A percentile compares a stretch with the other conserved stretches of the same genome.
phyloP scores from a whole-genome alignment of 2,329 filamentous ascomycete genomes.

The Pestalotiopsis sp. region DNA sequence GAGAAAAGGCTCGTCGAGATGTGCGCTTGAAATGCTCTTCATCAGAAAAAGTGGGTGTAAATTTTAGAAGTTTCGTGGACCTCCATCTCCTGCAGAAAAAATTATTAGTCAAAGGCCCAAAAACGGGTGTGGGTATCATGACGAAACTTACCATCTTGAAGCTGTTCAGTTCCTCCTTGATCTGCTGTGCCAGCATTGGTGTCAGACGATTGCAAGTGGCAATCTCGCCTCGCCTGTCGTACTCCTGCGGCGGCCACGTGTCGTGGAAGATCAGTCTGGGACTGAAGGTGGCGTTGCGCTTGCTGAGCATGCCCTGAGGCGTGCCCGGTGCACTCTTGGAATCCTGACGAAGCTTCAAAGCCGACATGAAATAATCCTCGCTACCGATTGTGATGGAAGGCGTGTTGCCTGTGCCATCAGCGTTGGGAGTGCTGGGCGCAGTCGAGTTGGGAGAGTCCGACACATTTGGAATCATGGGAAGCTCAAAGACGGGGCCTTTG shows the following conservation, averaged over 20 bases:
- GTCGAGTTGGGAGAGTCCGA: conserved; percentile 83
- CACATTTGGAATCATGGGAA: conserved; percentile 64
- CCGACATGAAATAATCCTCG: conserved; percentile 89
- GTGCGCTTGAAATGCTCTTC: conserved; percentile 37
- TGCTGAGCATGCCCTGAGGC: conserved; percentile 63
- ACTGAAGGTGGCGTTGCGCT: conserved; percentile 76
- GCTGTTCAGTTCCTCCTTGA: conserved; percentile 98
- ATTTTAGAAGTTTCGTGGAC: conserved; percentile 98
- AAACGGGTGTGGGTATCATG: neutral
- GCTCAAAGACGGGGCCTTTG: conserved; percentile 53
- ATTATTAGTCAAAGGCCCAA: conserved; percentile 38
- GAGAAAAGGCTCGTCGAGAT: conserved; percentile 29
- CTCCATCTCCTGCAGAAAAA: conserved; percentile 85
- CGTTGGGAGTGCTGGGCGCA: conserved; percentile 83
- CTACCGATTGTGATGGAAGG: conserved; percentile 74
- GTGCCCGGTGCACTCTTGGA: conserved; percentile 81
- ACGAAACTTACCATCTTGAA: conserved; percentile 90
- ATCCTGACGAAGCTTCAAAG: conserved; percentile 72
- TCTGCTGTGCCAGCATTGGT: conserved; percentile 96
- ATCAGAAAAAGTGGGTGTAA: conserved; percentile 99
- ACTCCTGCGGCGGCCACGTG: conserved; percentile 94
- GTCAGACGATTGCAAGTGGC: conserved; percentile 97
- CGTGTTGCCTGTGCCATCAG: conserved; percentile 70
- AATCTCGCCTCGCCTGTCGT: conserved; percentile 93
- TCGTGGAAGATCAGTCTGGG: conserved; percentile 94